Evolutionary conservation across 306 rosid species (phyloP).

Genomic region (Cercis canadensis): DNA sequence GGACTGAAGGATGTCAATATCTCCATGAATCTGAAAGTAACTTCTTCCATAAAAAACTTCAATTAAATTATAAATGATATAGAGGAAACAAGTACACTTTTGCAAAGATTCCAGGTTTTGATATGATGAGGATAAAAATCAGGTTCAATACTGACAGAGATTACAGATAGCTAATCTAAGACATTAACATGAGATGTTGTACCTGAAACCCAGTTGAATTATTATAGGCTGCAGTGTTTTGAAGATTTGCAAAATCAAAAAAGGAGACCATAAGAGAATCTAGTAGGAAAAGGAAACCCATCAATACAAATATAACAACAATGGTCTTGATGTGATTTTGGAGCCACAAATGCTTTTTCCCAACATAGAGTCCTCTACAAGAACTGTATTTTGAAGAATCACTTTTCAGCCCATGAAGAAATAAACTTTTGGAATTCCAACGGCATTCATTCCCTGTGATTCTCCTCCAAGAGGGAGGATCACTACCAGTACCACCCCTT

Average conservation of each 20-base stretch:
- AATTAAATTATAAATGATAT: no score
- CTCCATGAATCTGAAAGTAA: no score
- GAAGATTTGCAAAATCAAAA: constrained; percentile 58
- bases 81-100: no score
- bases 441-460: constrained; percentile 53
- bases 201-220: constrained; percentile 57
- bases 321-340: constrained; percentile 67
- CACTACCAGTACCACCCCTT: constrained; percentile 39
- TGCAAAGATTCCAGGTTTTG: no score
- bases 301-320: constrained; percentile 60
- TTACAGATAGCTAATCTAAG: background rate
- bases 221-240: constrained; percentile 40
- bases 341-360: constrained; percentile 64
- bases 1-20: no score
- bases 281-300: constrained; percentile 71
- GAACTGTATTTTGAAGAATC: constrained; percentile 62
- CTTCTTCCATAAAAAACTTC: no score
- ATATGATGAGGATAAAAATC: no score
- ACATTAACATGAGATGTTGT: constrained; percentile 3
- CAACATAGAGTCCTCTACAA: constrained; percentile 57
- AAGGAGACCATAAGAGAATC: constrained; percentile 73
- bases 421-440: constrained; percentile 59
- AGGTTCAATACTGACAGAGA: background rate
- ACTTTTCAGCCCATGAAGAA: constrained; percentile 58
- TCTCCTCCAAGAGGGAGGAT: constrained; percentile 62